phyloP scores from a whole-genome alignment of 2,329 filamentous ascomycete species.

The Thermothelomyces thermophilus region DNA sequence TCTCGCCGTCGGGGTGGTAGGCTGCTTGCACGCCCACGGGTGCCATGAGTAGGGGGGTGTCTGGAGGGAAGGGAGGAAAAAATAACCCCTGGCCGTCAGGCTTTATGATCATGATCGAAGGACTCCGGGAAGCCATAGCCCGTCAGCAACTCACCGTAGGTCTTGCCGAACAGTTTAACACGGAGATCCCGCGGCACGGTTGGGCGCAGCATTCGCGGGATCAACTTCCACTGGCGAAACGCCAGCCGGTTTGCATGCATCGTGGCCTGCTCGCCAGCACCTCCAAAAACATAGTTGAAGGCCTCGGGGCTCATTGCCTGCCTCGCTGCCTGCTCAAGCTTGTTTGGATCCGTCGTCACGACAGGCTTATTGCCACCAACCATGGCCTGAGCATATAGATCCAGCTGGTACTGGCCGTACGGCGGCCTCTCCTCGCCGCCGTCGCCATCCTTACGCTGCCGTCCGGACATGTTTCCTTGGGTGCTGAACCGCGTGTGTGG shows the following conservation, averaged over 20 bases:
- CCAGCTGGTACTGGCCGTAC: constrained; percentile 24
- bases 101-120: too few species aligned
- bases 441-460: not conserved
- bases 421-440: constrained; percentile 5
- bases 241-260: constrained; percentile 54
- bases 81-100: too few species aligned
- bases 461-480: not conserved
- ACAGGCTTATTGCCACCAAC: constrained; percentile 40
- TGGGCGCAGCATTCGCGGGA: constrained; percentile 45
- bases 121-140: too few species aligned
- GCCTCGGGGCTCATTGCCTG: constrained; percentile 40
- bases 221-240: constrained; percentile 46
- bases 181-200: constrained; percentile 40
- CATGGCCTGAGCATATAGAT: constrained; percentile 47
- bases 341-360: constrained; percentile 53
- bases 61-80: constrained; percentile 15
- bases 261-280: constrained; percentile 54
- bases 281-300: constrained; percentile 57
- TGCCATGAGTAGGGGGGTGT: constrained; percentile 53
- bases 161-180: constrained; percentile 46
- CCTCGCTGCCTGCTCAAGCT: constrained; percentile 49
- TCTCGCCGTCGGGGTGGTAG: constrained; percentile 59
- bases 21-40: constrained; percentile 64
- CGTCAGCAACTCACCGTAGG: constrained; percentile 38
- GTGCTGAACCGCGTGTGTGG: not conserved